phyloP scores from a whole-genome alignment of 2,329 filamentous ascomycete species.

The Rhynchosporium agropyri region DNA sequence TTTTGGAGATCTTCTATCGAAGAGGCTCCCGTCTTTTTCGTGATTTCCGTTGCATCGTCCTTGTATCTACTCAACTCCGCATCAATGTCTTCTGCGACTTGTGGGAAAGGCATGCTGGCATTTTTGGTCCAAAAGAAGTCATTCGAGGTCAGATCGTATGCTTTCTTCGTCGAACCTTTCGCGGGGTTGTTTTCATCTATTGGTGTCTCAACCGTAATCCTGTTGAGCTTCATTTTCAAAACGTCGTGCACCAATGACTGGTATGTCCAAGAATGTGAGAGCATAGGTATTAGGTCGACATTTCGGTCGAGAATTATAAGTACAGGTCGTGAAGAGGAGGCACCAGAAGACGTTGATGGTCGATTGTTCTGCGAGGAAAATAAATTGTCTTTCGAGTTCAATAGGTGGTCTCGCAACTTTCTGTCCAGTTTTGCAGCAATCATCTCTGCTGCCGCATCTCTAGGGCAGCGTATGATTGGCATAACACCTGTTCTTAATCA shows the following conservation, averaged over 20 bases:
- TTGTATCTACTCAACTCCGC: slow-evolving; percentile 92
- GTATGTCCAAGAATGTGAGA: slow-evolving; percentile 94
- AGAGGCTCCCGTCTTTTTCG: slow-evolving; percentile 89
- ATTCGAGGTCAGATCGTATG: slow-evolving; percentile 84
- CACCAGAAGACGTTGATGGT: slow-evolving; percentile 57
- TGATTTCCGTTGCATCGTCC: slow-evolving; percentile 91
- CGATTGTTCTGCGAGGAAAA: slow-evolving; percentile 69
- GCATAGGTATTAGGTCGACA: slow-evolving; percentile 93
- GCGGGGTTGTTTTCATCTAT: slow-evolving; percentile 75
- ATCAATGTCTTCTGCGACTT: slow-evolving; percentile 96
- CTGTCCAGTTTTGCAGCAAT: slow-evolving; percentile 92
- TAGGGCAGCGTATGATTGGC: slow-evolving; percentile 92
- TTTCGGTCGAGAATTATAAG: slow-evolving; percentile 94
- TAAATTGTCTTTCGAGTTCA: slow-evolving; percentile 97
- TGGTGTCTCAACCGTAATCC: slow-evolving; percentile 87
- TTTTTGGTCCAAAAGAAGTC: slow-evolving; percentile 99
- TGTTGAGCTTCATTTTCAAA: slow-evolving; percentile 80
- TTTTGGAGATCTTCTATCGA: slow-evolving; percentile 92
- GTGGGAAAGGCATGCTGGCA: slow-evolving; percentile 85
- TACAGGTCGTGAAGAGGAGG: slow-evolving; percentile 78
- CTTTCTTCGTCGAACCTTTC: slow-evolving; percentile 79
- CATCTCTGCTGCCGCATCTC: slow-evolving; percentile 89
- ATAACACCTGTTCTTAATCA: slow-evolving; percentile 67
- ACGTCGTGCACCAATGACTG: slow-evolving; percentile 84
- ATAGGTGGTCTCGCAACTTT: slow-evolving; percentile 91